Evolutionary conservation across 2,329 filamentous ascomycete species (phyloP).

Genomic region (Microsporum ferrugineum): DNA sequence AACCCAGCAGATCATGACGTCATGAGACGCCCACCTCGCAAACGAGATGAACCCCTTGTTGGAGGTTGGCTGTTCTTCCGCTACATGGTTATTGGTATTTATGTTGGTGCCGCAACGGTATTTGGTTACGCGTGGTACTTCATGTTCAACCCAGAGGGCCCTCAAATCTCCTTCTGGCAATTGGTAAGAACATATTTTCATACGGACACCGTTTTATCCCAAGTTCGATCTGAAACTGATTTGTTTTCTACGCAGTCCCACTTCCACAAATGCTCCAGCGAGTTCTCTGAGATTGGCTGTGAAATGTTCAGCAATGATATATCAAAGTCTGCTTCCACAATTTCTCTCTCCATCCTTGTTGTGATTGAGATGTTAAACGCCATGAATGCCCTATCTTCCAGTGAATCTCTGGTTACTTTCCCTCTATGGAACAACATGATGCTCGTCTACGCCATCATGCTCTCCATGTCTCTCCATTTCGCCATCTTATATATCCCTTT

Average conservation of each 20-base stretch:
- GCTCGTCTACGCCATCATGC: slow-evolving; percentile 82
- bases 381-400: slow-evolving; percentile 93
- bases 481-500: slow-evolving; percentile 84
- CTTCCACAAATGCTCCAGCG: slow-evolving; percentile 82
- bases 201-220: not conserved
- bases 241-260: slow-evolving; percentile 42
- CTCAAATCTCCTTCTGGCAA: slow-evolving; percentile 83
- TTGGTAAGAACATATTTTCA: slow-evolving; percentile 40
- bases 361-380: slow-evolving; percentile 99
- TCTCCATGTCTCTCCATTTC: slow-evolving; percentile 94
- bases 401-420: slow-evolving; percentile 83
- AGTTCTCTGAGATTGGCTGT: slow-evolving; percentile 84
- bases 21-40: slow-evolving; percentile 83
- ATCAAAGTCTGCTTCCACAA: slow-evolving; percentile 80
- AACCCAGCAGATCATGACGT: slow-evolving; percentile 98
- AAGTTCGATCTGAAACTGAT: slow-evolving; percentile 6
- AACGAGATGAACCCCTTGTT: slow-evolving; percentile 85
- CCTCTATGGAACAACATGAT: slow-evolving; percentile 99
- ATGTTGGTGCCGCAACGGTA: slow-evolving; percentile 89
- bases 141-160: slow-evolving; percentile 84
- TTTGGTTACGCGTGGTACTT: slow-evolving; percentile 99
- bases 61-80: slow-evolving; percentile 95
- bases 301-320: slow-evolving; percentile 79
- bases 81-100: slow-evolving; percentile 90
- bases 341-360: slow-evolving; percentile 81